Evolutionary conservation across 176 grass and related monocot species (phyloP).

Genomic region (sorghum (Sorghum bicolor)): DNA sequence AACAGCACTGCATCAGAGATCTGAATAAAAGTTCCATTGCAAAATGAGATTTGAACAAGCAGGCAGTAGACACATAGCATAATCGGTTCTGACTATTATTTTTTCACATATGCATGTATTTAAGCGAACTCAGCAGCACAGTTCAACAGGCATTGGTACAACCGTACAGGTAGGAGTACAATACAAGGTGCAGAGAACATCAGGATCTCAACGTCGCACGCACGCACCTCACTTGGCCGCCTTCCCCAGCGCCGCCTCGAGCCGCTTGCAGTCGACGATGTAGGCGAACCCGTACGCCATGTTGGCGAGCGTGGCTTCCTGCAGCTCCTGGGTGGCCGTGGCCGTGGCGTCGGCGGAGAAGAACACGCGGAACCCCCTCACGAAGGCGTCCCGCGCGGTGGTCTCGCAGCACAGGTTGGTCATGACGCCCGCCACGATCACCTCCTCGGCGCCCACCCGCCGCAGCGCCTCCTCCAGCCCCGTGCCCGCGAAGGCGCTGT

Average conservation of each 20-base stretch:
- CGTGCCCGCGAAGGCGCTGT: conserved; percentile 64
- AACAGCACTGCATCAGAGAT: neutral
- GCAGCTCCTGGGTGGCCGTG: conserved; percentile 49
- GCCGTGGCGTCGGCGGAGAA: conserved; percentile 74
- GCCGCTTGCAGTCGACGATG: conserved; percentile 54
- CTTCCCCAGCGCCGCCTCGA: conserved; percentile 36
- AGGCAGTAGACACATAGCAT: too few relatives aligned
- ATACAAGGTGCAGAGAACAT: neutral
- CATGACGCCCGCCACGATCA: conserved; percentile 67
- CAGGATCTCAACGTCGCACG: neutral
- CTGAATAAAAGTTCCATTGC: neutral
- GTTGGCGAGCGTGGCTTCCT: conserved; percentile 55
- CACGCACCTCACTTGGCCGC: conserved; percentile 21
- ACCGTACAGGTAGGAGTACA: neutral
- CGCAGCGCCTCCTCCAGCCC: conserved; percentile 42
- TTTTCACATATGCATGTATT: neutral
- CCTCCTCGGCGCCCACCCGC: conserved; percentile 50
- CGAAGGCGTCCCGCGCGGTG: conserved; percentile 68
- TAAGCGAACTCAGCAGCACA: neutral
- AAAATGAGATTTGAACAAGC: neutral
- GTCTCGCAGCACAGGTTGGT: conserved; percentile 87
- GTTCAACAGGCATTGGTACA: neutral
- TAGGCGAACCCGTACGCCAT: conserved; percentile 69
- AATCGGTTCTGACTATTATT: neutral
- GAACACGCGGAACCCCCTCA: conserved; percentile 72